Evolutionary conservation across 768 basidiomycete genomes (phyloP).

Genomic region (Suillus americanus): DNA sequence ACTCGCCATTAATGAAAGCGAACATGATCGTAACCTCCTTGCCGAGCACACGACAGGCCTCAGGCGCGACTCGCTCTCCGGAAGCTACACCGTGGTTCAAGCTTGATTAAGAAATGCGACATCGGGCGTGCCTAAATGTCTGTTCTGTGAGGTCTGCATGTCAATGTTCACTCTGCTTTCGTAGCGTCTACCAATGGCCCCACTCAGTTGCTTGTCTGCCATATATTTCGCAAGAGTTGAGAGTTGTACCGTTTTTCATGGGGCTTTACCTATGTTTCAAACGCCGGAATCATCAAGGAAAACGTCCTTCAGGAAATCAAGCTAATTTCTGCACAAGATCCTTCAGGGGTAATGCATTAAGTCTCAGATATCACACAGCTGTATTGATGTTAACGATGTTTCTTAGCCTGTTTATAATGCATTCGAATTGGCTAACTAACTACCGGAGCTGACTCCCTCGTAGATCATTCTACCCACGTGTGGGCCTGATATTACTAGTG

Average conservation of each 20-base stretch:
- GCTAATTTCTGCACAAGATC: too few species aligned
- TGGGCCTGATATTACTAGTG: too few species aligned
- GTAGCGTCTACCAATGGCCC: not conserved
- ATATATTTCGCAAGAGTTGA: not conserved
- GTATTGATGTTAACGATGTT: too few species aligned
- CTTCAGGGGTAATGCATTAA: too few species aligned
- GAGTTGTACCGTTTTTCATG: not conserved
- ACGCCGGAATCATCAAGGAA: not conserved
- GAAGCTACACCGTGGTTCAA: too few species aligned
- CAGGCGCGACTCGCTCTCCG: too few species aligned
- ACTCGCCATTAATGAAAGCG: too few species aligned
- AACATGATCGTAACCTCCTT: not conserved
- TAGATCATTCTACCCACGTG: too few species aligned
- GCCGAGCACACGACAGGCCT: too few species aligned
- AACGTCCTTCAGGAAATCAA: too few species aligned
- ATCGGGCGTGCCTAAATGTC: not conserved
- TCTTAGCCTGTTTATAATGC: not conserved
- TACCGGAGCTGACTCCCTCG: not conserved
- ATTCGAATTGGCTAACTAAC: not conserved
- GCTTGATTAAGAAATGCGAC: not conserved
- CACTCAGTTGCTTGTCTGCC: not conserved
- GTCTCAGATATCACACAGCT: too few species aligned
- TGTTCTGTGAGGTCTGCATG: too few species aligned
- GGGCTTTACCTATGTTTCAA: not conserved
- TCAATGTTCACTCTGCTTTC: not conserved